Percentiles rank a stretch among this genome's conserved stretches.
phyloP scores from a whole-genome alignment of 257 asterid species.

The Gentiana macrophylla region DNA sequence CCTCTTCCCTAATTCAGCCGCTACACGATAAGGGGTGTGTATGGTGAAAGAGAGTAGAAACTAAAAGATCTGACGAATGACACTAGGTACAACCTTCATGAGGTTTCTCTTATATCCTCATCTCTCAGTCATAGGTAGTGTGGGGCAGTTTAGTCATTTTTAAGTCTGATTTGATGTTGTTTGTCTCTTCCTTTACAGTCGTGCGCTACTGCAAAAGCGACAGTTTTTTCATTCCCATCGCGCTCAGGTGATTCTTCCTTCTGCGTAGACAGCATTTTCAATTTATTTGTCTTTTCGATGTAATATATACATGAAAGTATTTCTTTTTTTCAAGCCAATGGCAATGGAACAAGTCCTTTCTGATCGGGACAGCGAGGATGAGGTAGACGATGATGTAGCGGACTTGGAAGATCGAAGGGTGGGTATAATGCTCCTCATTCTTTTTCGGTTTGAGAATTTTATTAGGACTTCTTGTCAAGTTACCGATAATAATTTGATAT shows the following conservation, averaged over 20 bases:
- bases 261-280: no score
- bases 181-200: conserved; percentile 32
- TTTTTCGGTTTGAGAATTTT: not conserved
- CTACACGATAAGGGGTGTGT: no score
- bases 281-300: no score
- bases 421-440: conserved; percentile 12
- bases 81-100: no score
- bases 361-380: conserved; percentile 97
- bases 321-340: conserved; percentile 58
- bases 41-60: no score
- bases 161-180: conserved; percentile 1
- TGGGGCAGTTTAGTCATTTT: not conserved
- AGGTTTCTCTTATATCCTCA: no score
- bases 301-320: conserved; percentile 1
- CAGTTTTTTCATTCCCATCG: conserved; percentile 97
- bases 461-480: no score
- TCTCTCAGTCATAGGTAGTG: no score
- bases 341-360: conserved; percentile 90
- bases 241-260: conserved; percentile 69
- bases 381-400: conserved; percentile 98
- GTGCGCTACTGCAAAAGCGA: conserved; percentile 87
- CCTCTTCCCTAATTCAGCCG: no score
- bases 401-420: conserved; percentile 99
- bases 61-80: no score
- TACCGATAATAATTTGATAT: conserved; percentile 3